Conservation (phyloP, 305 asterid genomes). For the Solanum hybrid region DNA sequence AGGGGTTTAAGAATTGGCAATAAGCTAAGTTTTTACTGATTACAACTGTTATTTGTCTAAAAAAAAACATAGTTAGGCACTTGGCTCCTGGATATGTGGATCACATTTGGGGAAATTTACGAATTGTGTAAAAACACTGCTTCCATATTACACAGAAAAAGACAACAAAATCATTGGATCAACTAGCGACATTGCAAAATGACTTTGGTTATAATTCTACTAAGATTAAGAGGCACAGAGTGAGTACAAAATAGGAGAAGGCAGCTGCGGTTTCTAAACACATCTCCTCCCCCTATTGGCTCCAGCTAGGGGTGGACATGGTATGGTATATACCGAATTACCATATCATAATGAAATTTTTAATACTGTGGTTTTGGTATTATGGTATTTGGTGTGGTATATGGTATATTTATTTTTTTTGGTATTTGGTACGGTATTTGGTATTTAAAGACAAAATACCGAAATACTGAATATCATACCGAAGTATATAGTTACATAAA, state of each 20-base stretch:
- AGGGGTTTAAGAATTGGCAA: not conserved
- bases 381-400: not conserved
- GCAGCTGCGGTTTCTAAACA: not conserved
- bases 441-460: not conserved
- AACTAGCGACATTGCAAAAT: not conserved
- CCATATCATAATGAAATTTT: too few relatives aligned
- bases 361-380: too few relatives aligned
- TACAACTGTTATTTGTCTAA: not conserved
- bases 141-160: not conserved
- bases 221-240: not conserved
- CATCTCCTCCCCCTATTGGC: not conserved
- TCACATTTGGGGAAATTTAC: not conserved
- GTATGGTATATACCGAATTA: not conserved
- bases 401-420: too few relatives aligned
- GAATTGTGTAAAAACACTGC: not conserved
- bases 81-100: not conserved
- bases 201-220: not conserved
- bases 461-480: not conserved
- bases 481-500: not conserved
- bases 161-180: not conserved
- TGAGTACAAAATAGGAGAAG: not conserved
- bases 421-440: not conserved
- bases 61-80: not conserved
- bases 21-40: not conserved
- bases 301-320: not conserved